A percentile compares a stretch with the other conserved stretches of the same genome.
These are phyloP conservation scores for Chaetomium tenue DNA, from an alignment of 495 filamentous ascomycete species.

Conservation along the genomic window DNA sequence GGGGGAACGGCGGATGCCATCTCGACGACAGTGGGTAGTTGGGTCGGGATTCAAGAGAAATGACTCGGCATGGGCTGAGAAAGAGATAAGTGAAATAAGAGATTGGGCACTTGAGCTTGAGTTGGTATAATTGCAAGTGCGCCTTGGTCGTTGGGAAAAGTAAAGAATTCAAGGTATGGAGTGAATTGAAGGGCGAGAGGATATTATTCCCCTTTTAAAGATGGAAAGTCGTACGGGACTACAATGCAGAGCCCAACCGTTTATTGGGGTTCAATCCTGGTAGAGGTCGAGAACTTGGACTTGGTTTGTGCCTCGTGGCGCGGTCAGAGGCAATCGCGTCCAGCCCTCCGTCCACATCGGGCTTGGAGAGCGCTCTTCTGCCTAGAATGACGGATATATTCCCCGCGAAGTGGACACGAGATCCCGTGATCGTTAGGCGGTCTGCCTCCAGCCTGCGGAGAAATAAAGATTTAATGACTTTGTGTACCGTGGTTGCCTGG, in stretches of 20 bases:
- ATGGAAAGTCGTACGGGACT: not conserved
- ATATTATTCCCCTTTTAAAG: not conserved
- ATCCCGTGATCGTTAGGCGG: conserved; percentile 24
- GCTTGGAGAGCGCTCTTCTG: conserved; percentile 22
- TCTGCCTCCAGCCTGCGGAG: not conserved
- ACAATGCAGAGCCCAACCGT: not conserved
- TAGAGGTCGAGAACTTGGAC: not conserved
- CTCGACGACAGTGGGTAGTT: conserved; percentile 12
- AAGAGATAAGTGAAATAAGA: not conserved
- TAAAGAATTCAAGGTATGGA: not conserved
- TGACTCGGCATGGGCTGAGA: too few species aligned
- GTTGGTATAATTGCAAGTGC: not conserved
- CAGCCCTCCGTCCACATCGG: not conserved
- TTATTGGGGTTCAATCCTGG: not conserved
- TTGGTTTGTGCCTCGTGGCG: conserved; percentile 7
- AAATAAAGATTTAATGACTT: not conserved
- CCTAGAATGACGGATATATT: conserved; percentile 9
- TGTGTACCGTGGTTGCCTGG: not conserved
- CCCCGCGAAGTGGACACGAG: conserved; percentile 25
- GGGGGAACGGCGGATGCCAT: conserved; percentile 45
- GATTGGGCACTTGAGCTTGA: not conserved
- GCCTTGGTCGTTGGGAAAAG: not conserved
- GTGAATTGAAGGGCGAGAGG: not conserved
- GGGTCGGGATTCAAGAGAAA: not conserved
- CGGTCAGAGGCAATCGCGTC: not conserved